These are phyloP conservation scores for Gardenia jasminoides DNA, from an alignment of 257 asterid species.

Conservation along the genomic window DNA sequence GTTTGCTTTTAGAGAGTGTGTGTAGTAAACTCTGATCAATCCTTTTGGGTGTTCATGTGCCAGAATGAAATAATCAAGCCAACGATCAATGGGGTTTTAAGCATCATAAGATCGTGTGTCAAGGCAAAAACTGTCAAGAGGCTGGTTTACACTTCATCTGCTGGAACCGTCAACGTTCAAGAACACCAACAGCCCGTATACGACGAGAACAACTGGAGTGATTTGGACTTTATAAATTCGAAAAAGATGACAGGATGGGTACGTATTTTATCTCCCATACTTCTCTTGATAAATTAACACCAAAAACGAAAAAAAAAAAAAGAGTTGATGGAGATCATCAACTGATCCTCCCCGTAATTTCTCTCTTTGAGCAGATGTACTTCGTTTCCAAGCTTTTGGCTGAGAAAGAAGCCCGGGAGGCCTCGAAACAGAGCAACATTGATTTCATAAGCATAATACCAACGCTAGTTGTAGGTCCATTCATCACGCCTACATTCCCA, in stretches of 20 bases:
- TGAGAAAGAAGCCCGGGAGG: slow-evolving; percentile 67
- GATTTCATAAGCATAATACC: slow-evolving; percentile 79
- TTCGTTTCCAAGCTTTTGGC: slow-evolving; percentile 78
- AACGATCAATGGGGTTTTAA: slow-evolving; percentile 64
- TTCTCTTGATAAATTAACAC: not conserved
- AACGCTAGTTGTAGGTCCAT: slow-evolving; percentile 85
- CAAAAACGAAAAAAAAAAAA: no score
- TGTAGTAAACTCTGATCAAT: not conserved
- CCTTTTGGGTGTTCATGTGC: not conserved
- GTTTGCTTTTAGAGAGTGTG: not conserved
- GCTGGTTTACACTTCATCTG: slow-evolving; percentile 81
- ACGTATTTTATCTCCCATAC: not conserved
- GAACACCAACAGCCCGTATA: slow-evolving; percentile 52
- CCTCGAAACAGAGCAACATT: slow-evolving; percentile 55
- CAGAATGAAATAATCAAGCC: slow-evolving; percentile 93
- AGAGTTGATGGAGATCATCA: not conserved
- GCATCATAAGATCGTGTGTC: slow-evolving; percentile 68
- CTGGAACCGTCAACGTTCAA: slow-evolving; percentile 74
- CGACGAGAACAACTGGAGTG: slow-evolving; percentile 74
- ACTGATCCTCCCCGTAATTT: not conserved
- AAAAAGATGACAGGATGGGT: slow-evolving; percentile 98
- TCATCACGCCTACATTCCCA: slow-evolving; percentile 71
- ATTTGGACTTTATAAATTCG: slow-evolving; percentile 71
- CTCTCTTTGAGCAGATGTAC: slow-evolving; percentile 60
- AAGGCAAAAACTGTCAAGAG: slow-evolving; percentile 79